A percentile compares a stretch with the other conserved stretches of the same genome.
Conservation (phyloP, 305 asterid species). For the Fraxinus platypoda region DNA sequence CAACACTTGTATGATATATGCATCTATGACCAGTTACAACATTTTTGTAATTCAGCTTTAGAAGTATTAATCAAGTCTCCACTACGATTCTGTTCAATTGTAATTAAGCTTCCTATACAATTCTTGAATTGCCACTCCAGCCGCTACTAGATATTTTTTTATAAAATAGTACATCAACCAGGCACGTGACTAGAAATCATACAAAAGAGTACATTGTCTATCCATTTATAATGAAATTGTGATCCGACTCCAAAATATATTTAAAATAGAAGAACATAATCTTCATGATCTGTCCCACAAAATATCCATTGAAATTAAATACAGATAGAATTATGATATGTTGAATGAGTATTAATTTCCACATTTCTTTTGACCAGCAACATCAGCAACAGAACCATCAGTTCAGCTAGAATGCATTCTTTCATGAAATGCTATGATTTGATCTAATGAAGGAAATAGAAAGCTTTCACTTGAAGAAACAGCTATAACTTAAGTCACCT, state of each 20-base stretch:
- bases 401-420: not conserved
- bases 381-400: not conserved
- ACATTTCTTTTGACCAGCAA: not conserved
- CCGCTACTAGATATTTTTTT: not conserved
- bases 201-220: not conserved
- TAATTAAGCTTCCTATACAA: not conserved
- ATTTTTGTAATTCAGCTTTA: not conserved
- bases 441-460: conserved; percentile 1
- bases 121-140: not conserved
- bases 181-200: not conserved
- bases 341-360: not conserved
- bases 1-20: not conserved
- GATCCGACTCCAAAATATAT: not conserved
- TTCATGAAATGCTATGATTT: not conserved
- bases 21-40: not conserved
- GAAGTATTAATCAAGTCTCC: not conserved
- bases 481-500: conserved; percentile 42
- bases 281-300: not conserved
- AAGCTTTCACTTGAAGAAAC: not conserved
- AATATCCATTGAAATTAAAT: not conserved
- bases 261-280: not conserved
- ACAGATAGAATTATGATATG: not conserved
- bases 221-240: not conserved
- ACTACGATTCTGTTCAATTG: not conserved
- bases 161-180: not conserved